phyloP scores from a whole-genome alignment of 2,329 filamentous ascomycete genomes.

The Fusarium chlamydosporum region DNA sequence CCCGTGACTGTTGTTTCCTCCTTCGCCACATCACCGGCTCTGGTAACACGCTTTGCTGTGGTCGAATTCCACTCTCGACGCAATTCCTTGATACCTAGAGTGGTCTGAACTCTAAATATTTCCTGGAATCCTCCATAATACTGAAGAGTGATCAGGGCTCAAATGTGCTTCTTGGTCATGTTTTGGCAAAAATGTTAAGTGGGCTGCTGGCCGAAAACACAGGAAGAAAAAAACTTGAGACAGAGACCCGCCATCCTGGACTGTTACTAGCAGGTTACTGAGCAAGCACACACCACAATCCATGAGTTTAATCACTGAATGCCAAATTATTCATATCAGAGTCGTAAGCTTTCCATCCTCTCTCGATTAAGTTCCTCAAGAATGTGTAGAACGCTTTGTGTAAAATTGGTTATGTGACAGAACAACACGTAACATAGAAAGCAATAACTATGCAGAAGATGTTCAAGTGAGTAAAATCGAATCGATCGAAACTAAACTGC shows the following conservation, averaged over 20 bases:
- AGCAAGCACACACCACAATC: conserved; percentile 36
- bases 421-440: neutral
- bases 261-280: conserved; percentile 45
- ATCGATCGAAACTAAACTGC: conserved; percentile 3
- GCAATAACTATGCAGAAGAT: neutral
- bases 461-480: neutral
- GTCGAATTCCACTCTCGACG: neutral
- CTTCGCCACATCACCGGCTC: neutral
- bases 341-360: conserved; percentile 2
- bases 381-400: conserved; percentile 1
- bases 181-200: conserved; percentile 42
- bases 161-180: conserved; percentile 34
- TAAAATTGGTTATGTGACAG: neutral
- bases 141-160: conserved; percentile 35
- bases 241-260: conserved; percentile 45
- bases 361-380: conserved; percentile 1
- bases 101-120: conserved; percentile 4
- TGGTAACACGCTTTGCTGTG: neutral
- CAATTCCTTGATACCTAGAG: conserved; percentile 6
- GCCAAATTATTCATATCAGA: conserved; percentile 22
- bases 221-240: conserved; percentile 43
- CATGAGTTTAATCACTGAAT: conserved; percentile 22
- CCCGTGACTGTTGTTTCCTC: conserved; percentile 8
- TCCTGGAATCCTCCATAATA: conserved; percentile 5
- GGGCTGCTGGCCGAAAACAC: conserved; percentile 37